Base-by-base conservation (phyloP, 371 early-diverging fungal genomes). In the Rhizopus stolonifer region DNA sequence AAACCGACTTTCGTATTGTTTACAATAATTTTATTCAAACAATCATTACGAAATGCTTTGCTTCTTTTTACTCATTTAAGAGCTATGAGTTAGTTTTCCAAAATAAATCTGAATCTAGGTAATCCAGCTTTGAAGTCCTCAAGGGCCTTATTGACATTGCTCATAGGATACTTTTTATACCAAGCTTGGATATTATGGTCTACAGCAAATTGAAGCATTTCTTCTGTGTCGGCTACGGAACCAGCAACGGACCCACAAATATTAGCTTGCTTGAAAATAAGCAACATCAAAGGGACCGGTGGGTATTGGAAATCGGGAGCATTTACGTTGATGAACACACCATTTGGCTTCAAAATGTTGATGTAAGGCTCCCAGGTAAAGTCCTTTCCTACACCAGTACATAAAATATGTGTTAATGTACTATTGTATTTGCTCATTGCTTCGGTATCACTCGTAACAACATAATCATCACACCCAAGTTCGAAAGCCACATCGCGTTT, bases 181-280 rank as follows among this genome's bases (percentile, higher is more conserved):
- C 76, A 77, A n/a, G 88, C 84, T 15, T 65, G 52, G 25, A 89
- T 75, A 39, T 77, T 64, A 44, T 84, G 69, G 61, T 82, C 62
- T 52, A 74, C 76, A 1, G 89, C 86, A 64, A 90, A 84, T 19
- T 79, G 68, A 8, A 92, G 71, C 74, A 84, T 86, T 40, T 81
- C 81, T 39, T 71, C 61, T 18, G 85, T 68, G 4, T 64, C 62
- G 2, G 57, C 36, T 19, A 58, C 67, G 17, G 79, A 73, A 40
- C 89, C 91, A 59, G 89, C 87, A 34, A 80, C 44, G 21, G 89
- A 88, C 0, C 89, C 91, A 8, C 65, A 70, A 26, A 91, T 59
- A 2, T 64, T 57, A 9, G 80, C 60, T 51, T 81, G 68, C 38
- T 69, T 73, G 22, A 52, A 50, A 2, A 40, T 39, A 14, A 67